A percentile compares a stretch with the other conserved stretches of the same genome.
These are phyloP conservation scores for Backusella mclennaniae DNA, from an alignment of 192 early-diverging fungal genomes.

Conservation along the genomic window DNA sequence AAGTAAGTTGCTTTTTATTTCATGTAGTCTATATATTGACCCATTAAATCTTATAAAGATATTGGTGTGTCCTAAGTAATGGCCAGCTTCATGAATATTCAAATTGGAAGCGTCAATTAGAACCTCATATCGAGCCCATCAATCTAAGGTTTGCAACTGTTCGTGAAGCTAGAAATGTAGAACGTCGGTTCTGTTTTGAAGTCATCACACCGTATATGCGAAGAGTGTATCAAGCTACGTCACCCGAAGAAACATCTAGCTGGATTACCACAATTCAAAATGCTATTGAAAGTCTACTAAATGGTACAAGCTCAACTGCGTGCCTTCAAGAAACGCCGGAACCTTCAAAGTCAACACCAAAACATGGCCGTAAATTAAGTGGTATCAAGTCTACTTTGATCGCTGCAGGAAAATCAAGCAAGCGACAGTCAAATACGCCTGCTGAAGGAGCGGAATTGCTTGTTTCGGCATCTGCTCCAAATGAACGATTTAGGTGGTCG, in stretches of 20 bases:
- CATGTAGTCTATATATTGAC: not conserved
- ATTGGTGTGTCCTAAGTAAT: slow-evolving; percentile 67
- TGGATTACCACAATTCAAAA: slow-evolving; percentile 72
- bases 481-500: slow-evolving; percentile 16
- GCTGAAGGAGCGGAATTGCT: slow-evolving; percentile 5
- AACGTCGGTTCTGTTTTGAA: slow-evolving; percentile 74
- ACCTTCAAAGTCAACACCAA: not conserved
- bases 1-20: slow-evolving; percentile 32
- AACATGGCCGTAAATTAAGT: slow-evolving; percentile 10
- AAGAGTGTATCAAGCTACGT: slow-evolving; percentile 69
- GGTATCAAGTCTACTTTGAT: slow-evolving; percentile 4
- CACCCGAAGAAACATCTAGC: slow-evolving; percentile 57
- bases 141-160: slow-evolving; percentile 68
- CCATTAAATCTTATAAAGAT: slow-evolving; percentile 28
- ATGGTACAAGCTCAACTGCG: slow-evolving; percentile 35
- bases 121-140: slow-evolving; percentile 59
- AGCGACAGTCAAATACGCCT: slow-evolving; percentile 4
- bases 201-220: slow-evolving; percentile 60
- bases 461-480: slow-evolving; percentile 4
- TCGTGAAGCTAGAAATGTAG: slow-evolving; percentile 59
- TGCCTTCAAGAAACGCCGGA: not conserved
- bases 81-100: slow-evolving; percentile 64
- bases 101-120: slow-evolving; percentile 62
- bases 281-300: slow-evolving; percentile 65
- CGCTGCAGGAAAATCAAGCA: not conserved